Base-by-base conservation (phyloP, 768 basidiomycete species). In the Podaxis mareebaensis region DNA sequence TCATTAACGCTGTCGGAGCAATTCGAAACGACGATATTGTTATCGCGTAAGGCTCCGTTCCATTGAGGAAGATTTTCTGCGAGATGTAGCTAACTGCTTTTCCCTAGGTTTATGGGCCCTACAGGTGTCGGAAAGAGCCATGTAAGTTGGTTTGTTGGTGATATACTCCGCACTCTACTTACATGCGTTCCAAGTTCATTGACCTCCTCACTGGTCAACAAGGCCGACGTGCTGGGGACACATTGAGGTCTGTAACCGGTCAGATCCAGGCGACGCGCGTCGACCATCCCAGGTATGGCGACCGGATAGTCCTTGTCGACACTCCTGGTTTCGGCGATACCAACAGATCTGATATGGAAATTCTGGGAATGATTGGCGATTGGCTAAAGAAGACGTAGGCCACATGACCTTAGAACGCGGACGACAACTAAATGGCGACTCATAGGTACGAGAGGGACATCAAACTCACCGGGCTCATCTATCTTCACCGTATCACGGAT, bases 231-330 rank as follows among this genome's bases (percentile, higher is more conserved):
- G 59, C 71, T 1, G 67, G 69, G 24, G 22, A 63, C 15, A 59
- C 60, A 4, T 46, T 80, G 44, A 69, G 73, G 60, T 80, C 81
- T 30, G 77, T 73, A 51, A 83, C 82, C 17, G 68, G 69, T 39
- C 68, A 71, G 24, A 72, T 83, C 12, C 69, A 68, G 28, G 73
- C 74, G 5, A 71, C 74, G 3, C 64, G 72, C 8, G 61, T 75
- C 2, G 71, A 70, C 38, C 60, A 64, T 22, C 73, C 61, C 26
- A 39, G 15, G 4, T 61, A 61, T 46, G 53, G 20, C 13, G 53
- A 61, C 22, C 49, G 58, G 1, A 71, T 83, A 49, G 74, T 72
- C 2, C 66, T 83, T 7, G 74, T 83, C n/a, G 81, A 83, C 30
- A 75, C 72, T 10, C 74, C 73, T 11, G 73, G 73, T 2, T 74